Base-by-base conservation (phyloP, 1,284 basidiomycete genomes). In the Leccinum solheimii region DNA sequence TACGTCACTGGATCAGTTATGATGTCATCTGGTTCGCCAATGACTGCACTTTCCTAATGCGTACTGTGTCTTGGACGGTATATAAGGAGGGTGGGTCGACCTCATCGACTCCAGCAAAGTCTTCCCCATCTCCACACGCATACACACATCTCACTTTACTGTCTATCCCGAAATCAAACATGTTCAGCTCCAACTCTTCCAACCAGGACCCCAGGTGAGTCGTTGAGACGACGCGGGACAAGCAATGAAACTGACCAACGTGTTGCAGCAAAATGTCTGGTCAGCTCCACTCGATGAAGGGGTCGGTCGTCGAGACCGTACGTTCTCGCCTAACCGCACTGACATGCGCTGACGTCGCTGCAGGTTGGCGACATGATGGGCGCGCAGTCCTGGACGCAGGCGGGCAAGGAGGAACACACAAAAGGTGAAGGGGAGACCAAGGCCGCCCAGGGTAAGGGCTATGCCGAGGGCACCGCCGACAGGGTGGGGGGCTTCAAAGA, bases 401-500 rank as follows among this genome's bases (percentile, higher is more conserved):
- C 84, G 36, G 88, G 89, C 19, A 84, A 84, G 66, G 79, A 91
- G 63, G 86, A 89, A 69, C 89, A 90, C 70, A 78, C 80, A 49
- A 73, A 79, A 59, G 90, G 90, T 56, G 89, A 91, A 72, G 79
- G 79, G 10, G 85, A 88, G 67, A 79, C 81, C 69, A 81, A 82
- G 19, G 81, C 81, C 26, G 84, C 84, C 0, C 81, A 85, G 65
- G 79, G 80, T 9, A 75, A 86, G 67, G 83, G 81, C 5, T 85
- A 79, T 63, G 82, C 76, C 16, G 82, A 91, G 66, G 90, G 90
- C 43, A 75, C 77, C 4, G 60, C 76, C 7, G 89, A 91, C 72
- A 83, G 83, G 60, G 45, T 86, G 21, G 74, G 74, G 49, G 90
- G 90, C 59, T 90, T 89, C 79, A 85, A 85, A 66, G 87, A 91